Conservation (phyloP, 345 rosid species). For the Pistacia integerrima region DNA sequence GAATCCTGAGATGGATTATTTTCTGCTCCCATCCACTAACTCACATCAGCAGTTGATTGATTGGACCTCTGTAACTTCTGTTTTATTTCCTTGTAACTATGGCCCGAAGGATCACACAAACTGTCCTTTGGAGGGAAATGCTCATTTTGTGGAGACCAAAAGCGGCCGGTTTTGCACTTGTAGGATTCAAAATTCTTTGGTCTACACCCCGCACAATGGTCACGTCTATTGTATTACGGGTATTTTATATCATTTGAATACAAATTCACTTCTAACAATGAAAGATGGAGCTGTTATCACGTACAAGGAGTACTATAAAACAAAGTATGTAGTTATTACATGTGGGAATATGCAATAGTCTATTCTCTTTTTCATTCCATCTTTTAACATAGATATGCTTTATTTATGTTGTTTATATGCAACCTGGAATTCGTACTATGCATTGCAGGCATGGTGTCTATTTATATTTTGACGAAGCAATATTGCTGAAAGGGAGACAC, state of each 20-base stretch:
- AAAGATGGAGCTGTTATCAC: slow-evolving; percentile 44
- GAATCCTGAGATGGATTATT: slow-evolving; percentile 52
- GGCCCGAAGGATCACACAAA: slow-evolving; percentile 27
- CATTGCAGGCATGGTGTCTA: slow-evolving; percentile 57
- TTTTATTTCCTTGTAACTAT: slow-evolving; percentile 28
- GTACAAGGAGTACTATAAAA: slow-evolving; percentile 58
- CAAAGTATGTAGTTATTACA: slow-evolving; percentile 35
- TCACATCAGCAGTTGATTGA: slow-evolving; percentile 32
- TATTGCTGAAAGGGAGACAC: slow-evolving; percentile 56
- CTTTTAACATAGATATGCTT: slow-evolving; percentile 2
- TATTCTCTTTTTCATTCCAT: background rate
- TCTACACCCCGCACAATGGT: slow-evolving; percentile 77
- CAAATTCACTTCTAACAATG: slow-evolving; percentile 47
- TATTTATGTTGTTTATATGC: background rate
- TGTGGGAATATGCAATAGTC: no score
- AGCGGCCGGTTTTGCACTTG: slow-evolving; percentile 55
- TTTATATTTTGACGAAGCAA: slow-evolving; percentile 38
- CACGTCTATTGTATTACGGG: slow-evolving; percentile 56
- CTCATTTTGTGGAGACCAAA: slow-evolving; percentile 44
- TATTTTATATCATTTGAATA: slow-evolving; percentile 44
- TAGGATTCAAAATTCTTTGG: slow-evolving; percentile 56
- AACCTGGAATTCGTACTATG: slow-evolving; percentile 8
- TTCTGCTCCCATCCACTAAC: slow-evolving; percentile 56
- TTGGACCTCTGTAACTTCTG: slow-evolving; percentile 60
- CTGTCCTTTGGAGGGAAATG: slow-evolving; percentile 32